Evolutionary conservation across 2,329 filamentous ascomycete species (phyloP), one percentile per base, ranked within the genome.

Genomic region (Stromatinia cepivora): DNA sequence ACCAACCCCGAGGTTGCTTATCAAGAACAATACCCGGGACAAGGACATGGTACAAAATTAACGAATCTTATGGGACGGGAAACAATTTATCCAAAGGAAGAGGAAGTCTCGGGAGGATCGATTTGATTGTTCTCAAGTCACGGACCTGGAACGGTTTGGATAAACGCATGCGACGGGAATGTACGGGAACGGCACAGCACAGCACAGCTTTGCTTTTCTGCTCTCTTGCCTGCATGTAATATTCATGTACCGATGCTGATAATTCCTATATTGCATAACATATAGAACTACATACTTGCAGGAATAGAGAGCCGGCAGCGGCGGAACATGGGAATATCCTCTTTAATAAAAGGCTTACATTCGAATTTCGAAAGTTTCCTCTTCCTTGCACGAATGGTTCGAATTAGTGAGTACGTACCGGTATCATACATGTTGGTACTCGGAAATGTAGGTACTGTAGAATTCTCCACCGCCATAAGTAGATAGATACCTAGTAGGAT

Each of bases 141-240:
- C 48, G n/a, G 31, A 25, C n/a, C 34, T 22, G n/a, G 25, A 31
- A 53, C 25, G 48, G 36, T 34, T 31, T 68, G 50, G 66, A 63
- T 63, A 63, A 63, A 68, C 28, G 39, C 57, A 67, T 63, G 57
- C 66, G 57, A 63, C 66, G 66, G 66, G 39, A 68, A 63, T 7
- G 66, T 53, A 63, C 66, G 63, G 66, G 42, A 53, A 63, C 48
- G 57, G 66, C 36, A 68, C 48, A 62, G 46, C 36, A 68, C 48
- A 62, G 46, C 36, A 68, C 48, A 63, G 45, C 53, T 17, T 58
- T 61, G 22, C 22, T 20, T 34, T 39, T 52, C 48, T 52, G 42
- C 54, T 67, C 66, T 67, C 31, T 62, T 62, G 66, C 25, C 54
- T 68, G 34, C 48, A 68, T 56, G 36, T 45, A 45, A 63, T 63